Evolutionary conservation across 2,329 filamentous ascomycete species (phyloP).

Genomic region (Colletotrichum cordylinicola): DNA sequence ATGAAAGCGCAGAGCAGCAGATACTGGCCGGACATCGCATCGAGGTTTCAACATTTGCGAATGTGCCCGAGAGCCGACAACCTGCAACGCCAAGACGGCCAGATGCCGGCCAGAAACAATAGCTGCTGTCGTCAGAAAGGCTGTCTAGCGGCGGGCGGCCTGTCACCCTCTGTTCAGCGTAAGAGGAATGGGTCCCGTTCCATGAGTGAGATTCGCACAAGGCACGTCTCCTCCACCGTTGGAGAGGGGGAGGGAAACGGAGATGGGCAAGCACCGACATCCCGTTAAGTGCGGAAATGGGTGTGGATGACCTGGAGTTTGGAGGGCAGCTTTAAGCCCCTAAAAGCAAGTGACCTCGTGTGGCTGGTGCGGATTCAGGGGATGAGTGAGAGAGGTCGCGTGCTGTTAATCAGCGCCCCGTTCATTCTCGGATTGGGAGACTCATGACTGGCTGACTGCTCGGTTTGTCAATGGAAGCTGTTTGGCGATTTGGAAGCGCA

Average conservation of each 20-base stretch:
- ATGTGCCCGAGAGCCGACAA: not conserved
- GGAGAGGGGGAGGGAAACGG: not conserved
- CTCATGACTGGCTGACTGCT: not conserved
- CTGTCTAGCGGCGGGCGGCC: not conserved
- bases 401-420: not conserved
- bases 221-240: not conserved
- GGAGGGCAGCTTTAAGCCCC: not conserved
- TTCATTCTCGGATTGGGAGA: not conserved
- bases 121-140: not conserved
- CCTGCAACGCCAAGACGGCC: slow-evolving; percentile 10
- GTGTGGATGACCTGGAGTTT: not conserved
- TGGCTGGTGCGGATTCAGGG: not conserved
- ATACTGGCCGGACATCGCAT: not conserved
- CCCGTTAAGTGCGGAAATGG: not conserved
- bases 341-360: not conserved
- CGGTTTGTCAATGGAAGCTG: not conserved
- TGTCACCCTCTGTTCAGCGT: not conserved
- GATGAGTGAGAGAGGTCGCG: not conserved
- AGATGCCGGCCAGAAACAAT: not conserved
- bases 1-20: not conserved
- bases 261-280: not conserved
- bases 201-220: not conserved
- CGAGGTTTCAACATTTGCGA: not conserved
- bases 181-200: not conserved
- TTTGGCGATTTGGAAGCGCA: not conserved